Percentiles rank a stretch among this genome's conserved stretches.
phyloP scores from a whole-genome alignment of 805 yeast species.

The Blastobotrys chiropterorum region DNA sequence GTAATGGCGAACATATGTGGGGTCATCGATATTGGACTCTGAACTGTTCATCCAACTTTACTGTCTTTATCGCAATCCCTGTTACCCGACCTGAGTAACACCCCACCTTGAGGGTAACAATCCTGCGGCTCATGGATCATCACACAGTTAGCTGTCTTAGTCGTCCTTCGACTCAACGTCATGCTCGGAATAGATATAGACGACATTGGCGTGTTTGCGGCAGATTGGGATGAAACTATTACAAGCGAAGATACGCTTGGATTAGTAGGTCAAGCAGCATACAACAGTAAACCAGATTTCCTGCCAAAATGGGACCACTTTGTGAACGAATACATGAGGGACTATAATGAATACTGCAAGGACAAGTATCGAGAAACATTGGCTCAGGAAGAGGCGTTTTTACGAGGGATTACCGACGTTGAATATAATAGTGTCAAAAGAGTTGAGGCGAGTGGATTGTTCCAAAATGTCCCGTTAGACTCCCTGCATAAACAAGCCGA shows the following conservation, averaged over 20 bases:
- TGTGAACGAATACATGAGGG: conserved; percentile 37
- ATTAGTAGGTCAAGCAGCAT: conserved; percentile 45
- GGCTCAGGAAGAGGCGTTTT: conserved; percentile 41
- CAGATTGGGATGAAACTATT: conserved; percentile 67
- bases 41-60: too few relatives aligned
- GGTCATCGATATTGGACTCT: too few relatives aligned
- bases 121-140: too few relatives aligned
- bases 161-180: too few relatives aligned
- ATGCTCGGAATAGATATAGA: background rate
- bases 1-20: too few relatives aligned
- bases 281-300: conserved; percentile 33
- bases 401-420: conserved; percentile 38
- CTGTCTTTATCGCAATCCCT: too few relatives aligned
- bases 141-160: too few relatives aligned
- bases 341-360: conserved; percentile 32
- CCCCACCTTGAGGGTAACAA: too few relatives aligned
- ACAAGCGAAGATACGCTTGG: conserved; percentile 50
- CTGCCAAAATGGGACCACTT: conserved; percentile 40
- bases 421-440: conserved; percentile 46
- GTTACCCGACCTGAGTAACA: too few relatives aligned
- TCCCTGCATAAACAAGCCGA: conserved; percentile 34
- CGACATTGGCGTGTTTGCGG: conserved; percentile 30
- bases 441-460: conserved; percentile 35
- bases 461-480: conserved; percentile 35
- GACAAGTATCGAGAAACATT: conserved; percentile 30